phyloP scores from a whole-genome alignment of 1,284 basidiomycete species.

The Cryptococcus sp. region DNA sequence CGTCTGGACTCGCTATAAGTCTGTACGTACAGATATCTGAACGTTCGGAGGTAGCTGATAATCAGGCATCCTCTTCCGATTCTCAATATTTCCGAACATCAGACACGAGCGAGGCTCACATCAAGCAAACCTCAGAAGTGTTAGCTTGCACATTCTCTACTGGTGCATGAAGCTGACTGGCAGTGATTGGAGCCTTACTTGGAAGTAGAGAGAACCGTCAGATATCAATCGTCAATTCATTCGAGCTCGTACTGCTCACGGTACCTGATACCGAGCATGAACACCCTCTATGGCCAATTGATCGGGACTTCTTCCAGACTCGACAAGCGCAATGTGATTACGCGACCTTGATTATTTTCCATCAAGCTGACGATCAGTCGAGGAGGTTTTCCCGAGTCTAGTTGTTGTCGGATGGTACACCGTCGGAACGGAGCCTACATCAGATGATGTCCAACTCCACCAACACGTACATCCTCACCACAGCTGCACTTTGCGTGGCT shows the following conservation, averaged over 20 bases:
- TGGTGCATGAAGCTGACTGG: not conserved
- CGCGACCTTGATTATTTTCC: not conserved
- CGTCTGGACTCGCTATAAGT: conserved; percentile 1
- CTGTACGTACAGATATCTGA: not conserved
- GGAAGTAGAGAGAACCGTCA: conserved; percentile 90
- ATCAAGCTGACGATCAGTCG: conserved; percentile 59
- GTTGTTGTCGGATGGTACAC: conserved; percentile 98
- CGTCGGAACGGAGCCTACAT: conserved; percentile 65
- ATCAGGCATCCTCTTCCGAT: conserved; percentile 89
- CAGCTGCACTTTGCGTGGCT: conserved; percentile 66
- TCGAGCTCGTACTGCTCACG: conserved; percentile 64
- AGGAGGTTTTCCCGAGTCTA: conserved; percentile 94
- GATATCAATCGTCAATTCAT: conserved; percentile 93
- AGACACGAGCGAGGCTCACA: conserved; percentile 64
- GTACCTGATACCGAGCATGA: conserved; percentile 10
- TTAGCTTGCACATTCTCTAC: conserved; percentile 9
- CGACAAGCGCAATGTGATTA: conserved; percentile 79
- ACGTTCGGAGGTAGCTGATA: conserved; percentile 4
- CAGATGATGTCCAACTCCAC: conserved; percentile 73
- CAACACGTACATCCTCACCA: conserved; percentile 62
- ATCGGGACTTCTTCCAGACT: conserved; percentile 74
- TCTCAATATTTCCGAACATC: conserved; percentile 93
- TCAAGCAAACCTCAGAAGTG: conserved; percentile 10
- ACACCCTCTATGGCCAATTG: conserved; percentile 47
- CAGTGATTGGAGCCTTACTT: conserved; percentile 89